Base-by-base conservation (phyloP, 768 basidiomycete species). In the Ephemerocybe angulata region DNA sequence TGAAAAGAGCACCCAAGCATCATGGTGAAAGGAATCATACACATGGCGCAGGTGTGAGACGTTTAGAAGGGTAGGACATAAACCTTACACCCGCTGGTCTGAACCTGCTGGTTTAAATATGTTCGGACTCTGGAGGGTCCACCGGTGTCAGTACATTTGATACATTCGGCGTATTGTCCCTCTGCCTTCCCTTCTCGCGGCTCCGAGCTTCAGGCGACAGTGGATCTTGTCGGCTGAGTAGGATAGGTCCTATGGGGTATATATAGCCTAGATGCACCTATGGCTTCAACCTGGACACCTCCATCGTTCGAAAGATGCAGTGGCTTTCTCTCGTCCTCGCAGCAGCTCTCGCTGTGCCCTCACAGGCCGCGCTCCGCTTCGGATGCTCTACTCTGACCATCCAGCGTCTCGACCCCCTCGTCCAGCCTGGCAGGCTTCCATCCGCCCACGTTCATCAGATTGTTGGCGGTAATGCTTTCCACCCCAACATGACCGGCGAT, bases 401-500 rank as follows among this genome's bases (percentile, higher is more conserved):
- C 33, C 53, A 54, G 29, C 53, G 53, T 47, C 30, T 54, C 43
- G 53, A 54, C 29, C 53, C 53, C 11, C 53, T 54, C 17, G 53
- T 54, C 33, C 53, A 54, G 44, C 53, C 53, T 15, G 53, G 53
- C 22, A 54, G 44, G 37, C 19, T 31, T 21, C 53, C 53, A 15
- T 54, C 53, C 33, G 7, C 53, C 30, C 53, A 54, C 24, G 53
- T 54, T 28, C 53, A 54, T 25, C 53, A 54, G 44, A 46, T 54
- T 28, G 53, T 54, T 13, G 53, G 53, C 15, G 53, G 53, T 4
- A 54, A 54, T 54, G 53, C 53, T 3, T 54, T 54, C 43, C 53
- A 54, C 44, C 53, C 53, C 21, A 54, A 54, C 44, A 54, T 54
- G 53, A 54, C 53, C n/a, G 53, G 53, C 3, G 33, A 54, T 29